Evolutionary conservation across 2,329 filamentous ascomycete species (phyloP).

Genomic region (Cercospora brassicicola): DNA sequence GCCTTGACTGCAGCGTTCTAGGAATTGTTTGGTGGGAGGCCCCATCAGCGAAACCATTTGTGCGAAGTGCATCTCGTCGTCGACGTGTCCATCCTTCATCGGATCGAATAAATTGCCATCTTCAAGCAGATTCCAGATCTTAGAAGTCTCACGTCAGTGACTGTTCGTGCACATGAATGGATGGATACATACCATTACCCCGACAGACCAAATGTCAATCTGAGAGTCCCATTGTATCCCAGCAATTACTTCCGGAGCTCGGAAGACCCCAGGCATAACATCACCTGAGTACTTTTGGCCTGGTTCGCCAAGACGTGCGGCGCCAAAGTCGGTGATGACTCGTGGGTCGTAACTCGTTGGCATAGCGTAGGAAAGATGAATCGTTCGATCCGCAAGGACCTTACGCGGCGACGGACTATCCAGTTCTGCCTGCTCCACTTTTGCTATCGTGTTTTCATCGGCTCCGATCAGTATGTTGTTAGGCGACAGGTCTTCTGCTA

Average conservation of each 20-base stretch:
- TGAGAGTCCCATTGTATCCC: conserved; percentile 27
- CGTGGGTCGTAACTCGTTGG: conserved; percentile 15
- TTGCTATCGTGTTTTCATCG: background rate
- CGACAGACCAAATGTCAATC: conserved; percentile 34
- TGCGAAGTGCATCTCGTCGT: conserved; percentile 28
- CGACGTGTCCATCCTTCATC: conserved; percentile 7
- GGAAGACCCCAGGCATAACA: conserved; percentile 31
- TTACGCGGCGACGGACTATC: background rate
- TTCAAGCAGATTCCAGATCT: conserved; percentile 37
- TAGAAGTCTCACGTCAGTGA: background rate
- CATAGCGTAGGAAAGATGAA: conserved; percentile 8
- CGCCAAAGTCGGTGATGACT: conserved; percentile 32
- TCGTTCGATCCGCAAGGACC: background rate
- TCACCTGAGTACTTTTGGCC: conserved; percentile 19
- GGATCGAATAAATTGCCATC: conserved; percentile 31
- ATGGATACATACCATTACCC: conserved; percentile 30
- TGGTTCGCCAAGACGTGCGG: conserved; percentile 15
- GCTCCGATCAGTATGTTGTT: background rate
- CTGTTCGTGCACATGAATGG: background rate
- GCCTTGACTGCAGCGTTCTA: conserved; percentile 36
- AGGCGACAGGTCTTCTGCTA: background rate
- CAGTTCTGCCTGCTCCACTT: conserved; percentile 8
- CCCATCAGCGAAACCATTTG: conserved; percentile 44
- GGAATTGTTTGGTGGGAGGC: conserved; percentile 39
- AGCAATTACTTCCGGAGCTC: conserved; percentile 32